Conservation (phyloP, 164 flowering plant genomes). For the Kalanchoe fedtschenkoi region DNA sequence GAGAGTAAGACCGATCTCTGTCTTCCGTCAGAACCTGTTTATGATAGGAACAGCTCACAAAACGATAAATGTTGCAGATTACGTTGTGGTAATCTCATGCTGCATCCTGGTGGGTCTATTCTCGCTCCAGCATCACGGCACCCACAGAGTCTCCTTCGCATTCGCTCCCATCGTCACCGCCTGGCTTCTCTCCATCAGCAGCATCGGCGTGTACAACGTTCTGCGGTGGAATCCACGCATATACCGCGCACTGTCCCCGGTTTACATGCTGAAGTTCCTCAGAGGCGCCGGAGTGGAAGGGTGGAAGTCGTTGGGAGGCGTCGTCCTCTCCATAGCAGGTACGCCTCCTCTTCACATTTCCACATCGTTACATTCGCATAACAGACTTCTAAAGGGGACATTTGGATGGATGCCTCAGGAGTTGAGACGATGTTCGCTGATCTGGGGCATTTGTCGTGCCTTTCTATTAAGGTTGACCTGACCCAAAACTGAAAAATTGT, state of each 20-base stretch:
- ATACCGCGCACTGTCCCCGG: conserved; percentile 40
- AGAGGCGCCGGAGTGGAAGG: conserved; percentile 31
- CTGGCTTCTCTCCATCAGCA: conserved; percentile 58
- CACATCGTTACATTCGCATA: too few relatives aligned
- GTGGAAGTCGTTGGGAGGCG: conserved; percentile 55
- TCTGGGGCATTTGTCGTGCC: conserved; percentile 58
- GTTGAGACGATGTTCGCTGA: conserved; percentile 80
- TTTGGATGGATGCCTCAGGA: conserved; percentile 25
- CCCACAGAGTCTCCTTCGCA: conserved; percentile 43
- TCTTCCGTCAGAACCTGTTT: not conserved
- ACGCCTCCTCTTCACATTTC: not conserved
- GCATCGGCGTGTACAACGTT: conserved; percentile 52
- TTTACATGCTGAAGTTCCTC: conserved; percentile 37
- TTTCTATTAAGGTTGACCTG: conserved; percentile 37
- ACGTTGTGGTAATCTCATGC: conserved; percentile 31
- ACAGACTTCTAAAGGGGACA: too few relatives aligned
- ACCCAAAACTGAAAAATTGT: not conserved
- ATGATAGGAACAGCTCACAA: too few relatives aligned
- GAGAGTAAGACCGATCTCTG: conserved; percentile 24
- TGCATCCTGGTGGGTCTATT: conserved; percentile 44
- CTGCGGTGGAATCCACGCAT: conserved; percentile 39
- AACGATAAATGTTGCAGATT: conserved; percentile 18
- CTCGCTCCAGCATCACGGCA: conserved; percentile 58
- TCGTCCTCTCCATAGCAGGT: conserved; percentile 59
- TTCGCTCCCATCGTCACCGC: conserved; percentile 50